phyloP scores from a whole-genome alignment of 441 rosid species.

The Capsella rubella region DNA sequence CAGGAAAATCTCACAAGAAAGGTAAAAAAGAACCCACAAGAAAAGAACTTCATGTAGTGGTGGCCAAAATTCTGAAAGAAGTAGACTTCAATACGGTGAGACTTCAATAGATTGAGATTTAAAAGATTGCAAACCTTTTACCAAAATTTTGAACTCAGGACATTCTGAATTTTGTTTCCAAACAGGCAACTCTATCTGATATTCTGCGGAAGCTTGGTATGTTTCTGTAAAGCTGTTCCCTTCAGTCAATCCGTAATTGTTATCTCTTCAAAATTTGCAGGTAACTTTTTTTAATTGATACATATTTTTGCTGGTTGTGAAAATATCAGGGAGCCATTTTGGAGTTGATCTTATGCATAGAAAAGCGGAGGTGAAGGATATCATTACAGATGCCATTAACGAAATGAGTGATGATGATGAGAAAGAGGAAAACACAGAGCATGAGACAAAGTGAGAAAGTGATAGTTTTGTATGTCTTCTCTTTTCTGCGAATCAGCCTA shows the following conservation, averaged over 20 bases:
- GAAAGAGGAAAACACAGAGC: slow-evolving; percentile 54
- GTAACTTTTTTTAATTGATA: neutral
- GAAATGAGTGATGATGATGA: slow-evolving; percentile 86
- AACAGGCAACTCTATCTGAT: slow-evolving; percentile 95
- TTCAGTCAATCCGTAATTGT: neutral
- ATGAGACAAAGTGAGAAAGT: slow-evolving; percentile 37
- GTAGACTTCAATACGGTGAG: slow-evolving; percentile 96
- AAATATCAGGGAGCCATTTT: slow-evolving; percentile 72
- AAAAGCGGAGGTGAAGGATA: slow-evolving; percentile 91
- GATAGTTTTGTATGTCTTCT: slow-evolving; percentile 40
- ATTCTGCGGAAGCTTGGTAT: slow-evolving; percentile 86
- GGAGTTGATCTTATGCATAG: slow-evolving; percentile 80
- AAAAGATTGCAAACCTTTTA: slow-evolving; percentile 4
- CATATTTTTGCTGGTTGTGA: slow-evolving; percentile 1
- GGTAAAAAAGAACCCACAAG: slow-evolving; percentile 73
- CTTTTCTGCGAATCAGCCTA: slow-evolving; percentile 2
- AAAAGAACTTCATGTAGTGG: slow-evolving; percentile 82
- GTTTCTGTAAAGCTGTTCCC: slow-evolving; percentile 7
- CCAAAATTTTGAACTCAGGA: neutral
- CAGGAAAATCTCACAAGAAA: slow-evolving; percentile 65
- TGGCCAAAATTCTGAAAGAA: slow-evolving; percentile 83
- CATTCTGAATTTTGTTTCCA: slow-evolving; percentile 21
- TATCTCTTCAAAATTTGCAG: neutral
- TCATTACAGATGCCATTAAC: slow-evolving; percentile 85
- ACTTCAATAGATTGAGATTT: slow-evolving; percentile 24